Evolutionary conservation across 768 basidiomycete genomes (phyloP), one percentile per base, ranked within the genome.

Genomic region (Rhizopogon vulgaris): DNA sequence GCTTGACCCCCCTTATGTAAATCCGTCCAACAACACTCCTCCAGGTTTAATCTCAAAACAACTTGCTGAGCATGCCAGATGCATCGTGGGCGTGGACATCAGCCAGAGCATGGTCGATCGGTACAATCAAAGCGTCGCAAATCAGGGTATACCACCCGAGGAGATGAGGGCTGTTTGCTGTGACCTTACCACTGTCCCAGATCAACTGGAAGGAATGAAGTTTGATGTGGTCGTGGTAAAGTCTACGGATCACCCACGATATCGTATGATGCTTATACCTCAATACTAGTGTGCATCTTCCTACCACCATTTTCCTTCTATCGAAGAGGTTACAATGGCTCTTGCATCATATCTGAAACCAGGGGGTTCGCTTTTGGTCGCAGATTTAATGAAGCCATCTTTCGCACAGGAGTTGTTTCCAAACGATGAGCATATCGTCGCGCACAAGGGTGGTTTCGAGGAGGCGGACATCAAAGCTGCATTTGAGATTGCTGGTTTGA

Each of bases 31-130:
- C 7, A 8, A 30, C 10, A 9, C 28, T 22, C 4, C 17, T 18
- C 1, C 38, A 90, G 89, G 89, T 14, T 64, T 81, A 18, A 64
- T 88, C 14, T 83, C 87, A 2, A 74, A 79, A 55, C 74, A 77
- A 39, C 73, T 90, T 22, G 80, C 79, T 0, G 72, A 80, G 1
- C 70, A 85, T 56, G 77, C 77, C 41, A 84, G 80, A 61, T 72
- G 72, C 28, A 77, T 90, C 55, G 67, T 89, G 14, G 89, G 87
- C 9, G 80, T 87, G 14, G 90, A 91, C 61, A 85, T 90, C 61
- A 88, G 83, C 67, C 80, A 83, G 56, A 77, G 68, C 1, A 78
- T 83, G 73, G 84, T 90, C 8, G 81, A 87, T 50, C 66, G 72
- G 14, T 91, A 79, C 71, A 88, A 87, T 65, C 59, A 67, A 48